Base-by-base conservation (phyloP, 345 rosid genomes). In the Aethionema arabicum region DNA sequence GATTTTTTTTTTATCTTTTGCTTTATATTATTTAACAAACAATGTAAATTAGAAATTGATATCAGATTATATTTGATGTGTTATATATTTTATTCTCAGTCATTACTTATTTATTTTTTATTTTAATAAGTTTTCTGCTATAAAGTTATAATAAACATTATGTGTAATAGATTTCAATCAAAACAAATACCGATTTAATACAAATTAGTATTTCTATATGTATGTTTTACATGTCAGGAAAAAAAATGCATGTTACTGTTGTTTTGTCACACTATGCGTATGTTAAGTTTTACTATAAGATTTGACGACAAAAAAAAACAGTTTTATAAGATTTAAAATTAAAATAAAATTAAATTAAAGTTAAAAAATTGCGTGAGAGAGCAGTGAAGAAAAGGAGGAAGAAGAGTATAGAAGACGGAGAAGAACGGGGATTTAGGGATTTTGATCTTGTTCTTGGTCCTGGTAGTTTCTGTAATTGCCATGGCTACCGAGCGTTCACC, bases 401-500 rank as follows among this genome's bases (percentile, higher is more conserved):
- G 51, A 21, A 44, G 66, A 71, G 62, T 51, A 61, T 11, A 41
- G 36, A 50, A 56, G 56, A 65, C 50, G 66, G 12, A 5, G 33
- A 10, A 8, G 6, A 36, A 30, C 41, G 54, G 5, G 32, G 47
- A 33, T 33, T 7, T 10, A 0, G 13, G 46, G 45, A 58, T 52
- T 39, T 30, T 3, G 70, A 65, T 58, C 49, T 47, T 53, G 12
- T 43, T 57, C 2, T 43, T 56, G 32, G 0, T 52, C 51, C 21
- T 58, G 4, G 4, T 58, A 30, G 54, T 70, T 40, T 69, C 68
- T 16, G 13, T 32, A 32, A 14, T 59, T 13, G 50, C 69, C 51
- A 79, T 79, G 83, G 73, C 79, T 53, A 65, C 65, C 53, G 77
- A 77, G 67, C 75, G 43, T 63, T 36, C 52, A 40, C 63, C 74